A percentile compares a stretch with the other conserved stretches of the same genome.
These are phyloP conservation scores for Blakeslea trispora DNA, from an alignment of 371 early-diverging fungal genomes.

Conservation along the genomic window DNA sequence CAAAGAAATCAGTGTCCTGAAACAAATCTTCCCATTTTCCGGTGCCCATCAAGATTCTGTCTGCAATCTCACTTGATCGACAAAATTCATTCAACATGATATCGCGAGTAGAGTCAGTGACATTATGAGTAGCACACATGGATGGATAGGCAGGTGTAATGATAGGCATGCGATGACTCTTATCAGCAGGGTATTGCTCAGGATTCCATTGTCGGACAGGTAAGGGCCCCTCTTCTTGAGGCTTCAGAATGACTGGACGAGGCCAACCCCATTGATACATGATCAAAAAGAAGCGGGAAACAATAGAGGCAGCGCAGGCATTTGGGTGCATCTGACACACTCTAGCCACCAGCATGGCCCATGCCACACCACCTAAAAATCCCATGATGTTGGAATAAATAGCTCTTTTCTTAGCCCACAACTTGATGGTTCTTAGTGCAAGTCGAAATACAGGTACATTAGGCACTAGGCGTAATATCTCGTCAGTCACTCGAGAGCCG, in stretches of 20 bases:
- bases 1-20: constrained; percentile 90
- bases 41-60: constrained; percentile 71
- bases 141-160: constrained; percentile 99
- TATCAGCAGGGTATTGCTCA: constrained; percentile 85
- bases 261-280: constrained; percentile 98
- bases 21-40: constrained; percentile 74
- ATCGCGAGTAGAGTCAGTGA: constrained; percentile 86
- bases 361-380: constrained; percentile 99
- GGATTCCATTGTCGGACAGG: constrained; percentile 99
- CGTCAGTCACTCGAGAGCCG: constrained; percentile 98
- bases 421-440: constrained; percentile 95
- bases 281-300: constrained; percentile 91
- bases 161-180: constrained; percentile 97
- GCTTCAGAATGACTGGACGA: constrained; percentile 93
- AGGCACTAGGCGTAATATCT: constrained; percentile 94
- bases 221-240: constrained; percentile 91
- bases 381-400: constrained; percentile 99
- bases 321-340: constrained; percentile 99
- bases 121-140: constrained; percentile 99
- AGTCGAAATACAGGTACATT: constrained; percentile 88
- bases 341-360: constrained; percentile 99
- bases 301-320: constrained; percentile 86
- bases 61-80: constrained; percentile 70
- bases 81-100: constrained; percentile 90
- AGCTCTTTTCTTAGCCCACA: constrained; percentile 97